Evolutionary conservation across 192 early-diverging fungal species (phyloP).

Genomic region (Linderina pennispora): DNA sequence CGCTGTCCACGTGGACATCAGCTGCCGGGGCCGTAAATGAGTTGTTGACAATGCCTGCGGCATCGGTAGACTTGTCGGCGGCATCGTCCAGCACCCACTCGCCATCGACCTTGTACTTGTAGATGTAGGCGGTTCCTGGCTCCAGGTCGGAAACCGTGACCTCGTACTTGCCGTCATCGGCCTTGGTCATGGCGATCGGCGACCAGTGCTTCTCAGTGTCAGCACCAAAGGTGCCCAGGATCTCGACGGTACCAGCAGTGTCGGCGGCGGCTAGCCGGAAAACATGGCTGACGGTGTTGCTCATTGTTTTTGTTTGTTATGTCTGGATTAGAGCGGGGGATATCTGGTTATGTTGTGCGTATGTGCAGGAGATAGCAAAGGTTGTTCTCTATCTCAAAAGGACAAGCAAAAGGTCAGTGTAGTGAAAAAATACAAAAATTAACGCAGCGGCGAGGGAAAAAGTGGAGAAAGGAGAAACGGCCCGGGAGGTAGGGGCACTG

Average conservation of each 20-base stretch:
- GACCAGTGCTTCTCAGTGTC: conserved; percentile 15
- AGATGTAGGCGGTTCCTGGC: conserved; percentile 10
- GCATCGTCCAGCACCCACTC: conserved; percentile 32
- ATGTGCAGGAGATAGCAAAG: background rate
- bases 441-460: too few species aligned
- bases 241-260: conserved; percentile 19
- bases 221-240: conserved; percentile 36
- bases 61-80: conserved; percentile 18
- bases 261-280: conserved; percentile 14
- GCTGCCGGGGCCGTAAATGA: conserved; percentile 2
- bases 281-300: conserved; percentile 11
- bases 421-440: too few species aligned
- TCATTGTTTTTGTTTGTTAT: too few species aligned
- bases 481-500: too few species aligned
- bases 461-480: too few species aligned
- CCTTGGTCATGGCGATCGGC: conserved; percentile 29
- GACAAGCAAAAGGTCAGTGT: too few species aligned
- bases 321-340: too few species aligned
- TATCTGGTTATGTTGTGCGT: too few species aligned
- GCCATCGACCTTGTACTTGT: conserved; percentile 42
- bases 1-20: background rate
- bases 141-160: conserved; percentile 11
- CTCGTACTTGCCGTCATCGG: conserved; percentile 10
- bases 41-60: conserved; percentile 32
- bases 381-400: too few species aligned